These are phyloP conservation scores for Globisporangium carolinianum DNA, from an alignment of 352 stramenopile genomes.

Conservation along the genomic window DNA sequence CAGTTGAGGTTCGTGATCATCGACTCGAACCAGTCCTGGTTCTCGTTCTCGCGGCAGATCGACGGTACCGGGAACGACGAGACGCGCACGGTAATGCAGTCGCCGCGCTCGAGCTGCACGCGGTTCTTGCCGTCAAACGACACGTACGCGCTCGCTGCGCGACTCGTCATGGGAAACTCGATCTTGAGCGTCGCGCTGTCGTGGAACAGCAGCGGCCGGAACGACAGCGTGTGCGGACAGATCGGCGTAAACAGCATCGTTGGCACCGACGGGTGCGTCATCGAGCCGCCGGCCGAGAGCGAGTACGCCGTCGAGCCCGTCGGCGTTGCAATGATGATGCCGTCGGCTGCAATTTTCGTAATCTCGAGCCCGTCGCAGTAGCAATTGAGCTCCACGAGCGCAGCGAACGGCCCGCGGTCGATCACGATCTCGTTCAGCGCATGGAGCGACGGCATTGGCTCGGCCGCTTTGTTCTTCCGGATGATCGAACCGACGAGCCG, in stretches of 20 bases:
- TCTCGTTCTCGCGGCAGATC: conserved; percentile 85
- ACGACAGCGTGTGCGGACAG: conserved; percentile 96
- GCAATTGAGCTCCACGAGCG: conserved; percentile 94
- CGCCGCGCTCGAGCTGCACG: conserved; percentile 78
- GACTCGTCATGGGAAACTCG: conserved; percentile 75
- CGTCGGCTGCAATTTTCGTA: conserved; percentile 93
- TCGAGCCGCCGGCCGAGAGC: conserved; percentile 95
- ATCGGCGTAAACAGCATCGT: conserved; percentile 98
- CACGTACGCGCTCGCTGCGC: conserved; percentile 69
- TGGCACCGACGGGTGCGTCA: conserved; percentile 96
- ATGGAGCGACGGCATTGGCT: conserved; percentile 70
- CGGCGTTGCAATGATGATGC: conserved; percentile 98
- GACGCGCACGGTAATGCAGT: conserved; percentile 81
- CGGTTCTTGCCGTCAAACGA: conserved; percentile 91
- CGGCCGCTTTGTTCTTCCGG: conserved; percentile 42
- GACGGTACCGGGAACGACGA: conserved; percentile 86
- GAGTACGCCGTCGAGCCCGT: conserved; percentile 98
- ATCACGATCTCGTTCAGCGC: conserved; percentile 99
- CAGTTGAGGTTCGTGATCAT: conserved; percentile 92
- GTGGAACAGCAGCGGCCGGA: conserved; percentile 88
- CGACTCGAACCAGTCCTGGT: conserved; percentile 89
- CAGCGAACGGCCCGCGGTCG: conserved; percentile 86
- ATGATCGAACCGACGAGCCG: conserved; percentile 68
- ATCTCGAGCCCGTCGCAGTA: conserved; percentile 96
- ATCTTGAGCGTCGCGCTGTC: conserved; percentile 89